Base-by-base conservation (phyloP, 768 basidiomycete species). In the Boletus insuetus region DNA sequence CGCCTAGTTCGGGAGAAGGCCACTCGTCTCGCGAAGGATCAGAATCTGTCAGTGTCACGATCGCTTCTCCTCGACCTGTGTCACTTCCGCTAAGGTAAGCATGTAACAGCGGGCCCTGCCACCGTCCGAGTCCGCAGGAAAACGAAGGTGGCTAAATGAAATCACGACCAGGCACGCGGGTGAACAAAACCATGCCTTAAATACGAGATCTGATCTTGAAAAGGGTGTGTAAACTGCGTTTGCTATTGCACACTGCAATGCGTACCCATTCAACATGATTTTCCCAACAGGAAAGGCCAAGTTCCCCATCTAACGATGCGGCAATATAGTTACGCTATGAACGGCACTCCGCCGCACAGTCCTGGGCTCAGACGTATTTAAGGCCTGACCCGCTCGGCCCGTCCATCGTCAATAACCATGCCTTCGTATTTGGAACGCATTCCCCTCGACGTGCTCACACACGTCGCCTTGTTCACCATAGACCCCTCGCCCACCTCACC, bases 361-460 rank as follows among this genome's bases (percentile, higher is more conserved):
- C 49, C 35, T 62, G 48, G 12, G 47, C 44, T 38, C 58, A 55
- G 40, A 49, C 45, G 62, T 62, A 67, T 65, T 69, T 69, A 69
- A 64, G 56, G 56, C 58, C 29, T 39, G 29, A 35, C 55, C 34
- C 39, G 11, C 42, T 48, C 50, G 38, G 37, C 20, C 47, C 54
- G 51, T 47, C 47, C 62, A 52, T 58, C 62, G 63, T 56, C 51
- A 60, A 60, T 58, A 56, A 49, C 61, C 49, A 84, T 82, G 81
- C 32, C 71, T 58, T 76, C 79, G 54, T 65, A 63, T 48, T 69
- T 87, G 46, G 78, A 82, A 50, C 66, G 61, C 3, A 63, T 85
- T 37, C 84, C 85, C 20, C 69, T 69, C 60, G 84, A 87, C 61
- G 67, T 88, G 58, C 76, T 87, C 17, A 79, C 79, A 42, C 71